Evolutionary conservation across 2,329 filamentous ascomycete species (phyloP).

Genomic region (Penicillium sp.): DNA sequence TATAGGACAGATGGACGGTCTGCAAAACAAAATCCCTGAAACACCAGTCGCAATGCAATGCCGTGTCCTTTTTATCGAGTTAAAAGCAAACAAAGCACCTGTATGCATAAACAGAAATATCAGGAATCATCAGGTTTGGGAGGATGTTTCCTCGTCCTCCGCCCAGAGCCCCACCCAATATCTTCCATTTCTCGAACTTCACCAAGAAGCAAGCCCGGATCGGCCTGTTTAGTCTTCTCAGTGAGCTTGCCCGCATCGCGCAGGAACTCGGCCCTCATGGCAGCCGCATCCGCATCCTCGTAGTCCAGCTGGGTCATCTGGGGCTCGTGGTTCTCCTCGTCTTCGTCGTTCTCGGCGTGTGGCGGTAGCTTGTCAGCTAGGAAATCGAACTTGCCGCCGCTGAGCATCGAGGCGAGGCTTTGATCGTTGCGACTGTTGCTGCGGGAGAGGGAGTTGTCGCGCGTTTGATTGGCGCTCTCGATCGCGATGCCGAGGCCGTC

Average conservation of each 20-base stretch:
- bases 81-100: constrained; percentile 4
- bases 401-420: constrained; percentile 34
- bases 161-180: constrained; percentile 34
- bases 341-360: constrained; percentile 24
- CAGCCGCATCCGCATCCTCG: constrained; percentile 52
- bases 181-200: constrained; percentile 35
- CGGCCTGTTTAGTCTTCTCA: constrained; percentile 26
- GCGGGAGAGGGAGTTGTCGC: constrained; percentile 24
- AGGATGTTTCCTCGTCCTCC: constrained; percentile 35
- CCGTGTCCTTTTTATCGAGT: constrained; percentile 2
- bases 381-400: constrained; percentile 34
- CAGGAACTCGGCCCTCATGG: constrained; percentile 56
- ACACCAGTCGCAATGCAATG: constrained; percentile 24
- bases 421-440: constrained; percentile 28
- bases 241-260: constrained; percentile 45
- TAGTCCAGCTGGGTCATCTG: constrained; percentile 50
- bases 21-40: constrained; percentile 3
- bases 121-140: constrained; percentile 23
- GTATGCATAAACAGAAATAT: constrained; percentile 4
- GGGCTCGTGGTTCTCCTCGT: constrained; percentile 37
- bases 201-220: constrained; percentile 24
- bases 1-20: background rate
- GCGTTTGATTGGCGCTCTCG: constrained; percentile 26
- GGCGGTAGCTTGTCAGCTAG: constrained; percentile 22
- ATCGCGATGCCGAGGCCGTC: constrained; percentile 40